Percentiles rank a stretch among this genome's conserved stretches.
Evolutionary conservation across 495 filamentous ascomycete species (phyloP).

Genomic region (Clohesyomyces aquaticus): DNA sequence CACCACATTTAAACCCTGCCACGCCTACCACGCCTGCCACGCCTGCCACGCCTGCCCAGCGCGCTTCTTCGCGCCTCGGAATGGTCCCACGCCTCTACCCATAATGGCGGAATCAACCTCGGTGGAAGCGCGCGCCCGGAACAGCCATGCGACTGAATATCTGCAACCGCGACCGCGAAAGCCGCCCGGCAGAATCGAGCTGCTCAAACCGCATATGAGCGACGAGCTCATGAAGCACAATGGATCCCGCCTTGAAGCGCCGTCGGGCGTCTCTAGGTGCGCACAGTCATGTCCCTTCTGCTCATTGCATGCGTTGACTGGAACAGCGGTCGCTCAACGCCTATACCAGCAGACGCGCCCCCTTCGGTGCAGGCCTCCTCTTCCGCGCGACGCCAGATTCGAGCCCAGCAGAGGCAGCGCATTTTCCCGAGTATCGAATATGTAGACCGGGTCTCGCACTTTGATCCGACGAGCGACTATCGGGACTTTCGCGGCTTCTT

Average conservation of each 20-base stretch:
- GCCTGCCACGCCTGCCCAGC: too few relatives aligned
- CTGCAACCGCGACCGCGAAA: constrained; percentile 36
- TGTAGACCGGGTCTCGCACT: constrained; percentile 90
- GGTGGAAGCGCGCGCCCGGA: constrained; percentile 17
- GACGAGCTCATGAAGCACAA: constrained; percentile 19
- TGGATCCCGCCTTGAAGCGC: constrained; percentile 15
- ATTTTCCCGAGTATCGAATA: constrained; percentile 97
- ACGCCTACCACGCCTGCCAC: too few relatives aligned
- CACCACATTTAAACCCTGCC: constrained; percentile 8
- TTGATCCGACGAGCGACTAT: constrained; percentile 90
- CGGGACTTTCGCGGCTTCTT: constrained; percentile 97
- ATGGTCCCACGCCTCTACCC: constrained; percentile 11
- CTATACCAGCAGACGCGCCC: constrained; percentile 85
- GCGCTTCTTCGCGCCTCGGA: constrained; percentile 10
- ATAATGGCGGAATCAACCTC: constrained; percentile 37
- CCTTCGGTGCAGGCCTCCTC: constrained; percentile 86
- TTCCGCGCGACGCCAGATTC: constrained; percentile 78
- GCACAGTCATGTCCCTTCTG: background rate
- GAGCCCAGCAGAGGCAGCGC: constrained; percentile 77
- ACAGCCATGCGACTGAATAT: constrained; percentile 25
- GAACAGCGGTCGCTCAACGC: constrained; percentile 83
- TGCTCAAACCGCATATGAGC: constrained; percentile 27
- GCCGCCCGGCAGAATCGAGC: constrained; percentile 23
- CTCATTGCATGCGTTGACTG: constrained; percentile 14
- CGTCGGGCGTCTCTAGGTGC: constrained; percentile 36